Conservation (phyloP, 208 protist species). For the Vickermania spadyakhi region DNA sequence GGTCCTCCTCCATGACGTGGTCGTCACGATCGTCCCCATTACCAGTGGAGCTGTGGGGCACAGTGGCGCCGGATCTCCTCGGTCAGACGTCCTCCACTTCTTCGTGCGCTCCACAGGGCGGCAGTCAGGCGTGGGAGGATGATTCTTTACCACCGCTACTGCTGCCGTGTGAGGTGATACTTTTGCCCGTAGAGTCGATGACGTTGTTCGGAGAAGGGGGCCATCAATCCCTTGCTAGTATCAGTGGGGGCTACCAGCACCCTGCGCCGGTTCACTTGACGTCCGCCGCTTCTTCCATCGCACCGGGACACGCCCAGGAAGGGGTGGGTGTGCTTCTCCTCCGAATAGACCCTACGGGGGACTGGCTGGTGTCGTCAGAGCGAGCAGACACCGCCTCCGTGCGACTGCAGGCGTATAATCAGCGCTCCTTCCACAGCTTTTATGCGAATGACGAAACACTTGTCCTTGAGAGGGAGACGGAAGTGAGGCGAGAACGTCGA, state of each 20-base stretch:
- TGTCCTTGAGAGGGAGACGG: background rate
- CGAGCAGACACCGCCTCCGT: background rate
- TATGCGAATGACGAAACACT: slow-evolving; percentile 10
- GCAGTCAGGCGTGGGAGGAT: background rate
- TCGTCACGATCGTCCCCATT: background rate
- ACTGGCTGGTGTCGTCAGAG: slow-evolving; percentile 31
- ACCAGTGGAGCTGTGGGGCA: background rate
- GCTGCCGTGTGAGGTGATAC: background rate
- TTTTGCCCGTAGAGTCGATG: background rate
- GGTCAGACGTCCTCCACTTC: no score
- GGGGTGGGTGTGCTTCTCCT: slow-evolving; percentile 33
- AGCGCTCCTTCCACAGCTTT: slow-evolving; percentile 20
- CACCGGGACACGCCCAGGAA: background rate
- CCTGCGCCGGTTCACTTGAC: background rate
- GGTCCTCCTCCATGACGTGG: background rate
- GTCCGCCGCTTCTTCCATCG: slow-evolving; percentile 7
- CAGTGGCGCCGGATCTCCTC: no score
- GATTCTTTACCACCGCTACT: background rate
- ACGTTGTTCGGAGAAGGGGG: background rate
- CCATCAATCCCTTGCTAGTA: background rate
- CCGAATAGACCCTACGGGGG: slow-evolving; percentile 37
- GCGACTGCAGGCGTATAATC: slow-evolving; percentile 6
- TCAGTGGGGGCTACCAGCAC: background rate
- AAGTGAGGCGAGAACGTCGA: background rate
- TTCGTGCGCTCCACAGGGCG: no score